Evolutionary conservation across 164 flowering plant genomes (phyloP).

Genomic region (Tetrastigma voinierianum): DNA sequence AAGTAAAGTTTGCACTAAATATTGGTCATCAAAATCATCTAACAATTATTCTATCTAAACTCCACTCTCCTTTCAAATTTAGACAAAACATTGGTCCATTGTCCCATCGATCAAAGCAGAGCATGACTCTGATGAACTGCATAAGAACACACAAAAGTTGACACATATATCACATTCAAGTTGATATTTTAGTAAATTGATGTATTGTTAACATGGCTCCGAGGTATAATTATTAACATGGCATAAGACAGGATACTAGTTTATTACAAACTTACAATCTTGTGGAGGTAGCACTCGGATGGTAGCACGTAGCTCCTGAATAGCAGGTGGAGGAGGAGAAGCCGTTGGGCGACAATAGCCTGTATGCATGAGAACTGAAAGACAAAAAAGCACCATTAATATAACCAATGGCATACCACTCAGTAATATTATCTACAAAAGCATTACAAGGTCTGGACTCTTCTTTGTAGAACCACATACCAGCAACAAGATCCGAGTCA

Average conservation of each 20-base stretch:
- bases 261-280: conserved; percentile 59
- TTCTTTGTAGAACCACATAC: conserved; percentile 36
- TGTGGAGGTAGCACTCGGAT: conserved; percentile 89
- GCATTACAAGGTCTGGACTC: neutral
- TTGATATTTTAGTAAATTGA: neutral
- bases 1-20: neutral
- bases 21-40: neutral
- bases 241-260: neutral
- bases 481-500: conserved; percentile 99
- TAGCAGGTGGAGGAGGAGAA: conserved; percentile 86
- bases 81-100: neutral
- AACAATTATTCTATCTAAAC: neutral
- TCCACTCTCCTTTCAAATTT: neutral
- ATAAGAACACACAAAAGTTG: neutral
- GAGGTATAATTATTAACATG: neutral
- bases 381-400: conserved; percentile 15
- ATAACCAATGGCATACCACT: neutral
- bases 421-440: neutral
- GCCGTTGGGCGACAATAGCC: conserved; percentile 97
- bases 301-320: conserved; percentile 82
- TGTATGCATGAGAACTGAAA: conserved; percentile 96
- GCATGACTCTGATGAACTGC: neutral
- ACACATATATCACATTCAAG: neutral
- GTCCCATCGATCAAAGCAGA: too few relatives aligned
- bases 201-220: neutral